Conservation (phyloP, 495 filamentous ascomycete species). For the Trichoderma asperelloides region DNA sequence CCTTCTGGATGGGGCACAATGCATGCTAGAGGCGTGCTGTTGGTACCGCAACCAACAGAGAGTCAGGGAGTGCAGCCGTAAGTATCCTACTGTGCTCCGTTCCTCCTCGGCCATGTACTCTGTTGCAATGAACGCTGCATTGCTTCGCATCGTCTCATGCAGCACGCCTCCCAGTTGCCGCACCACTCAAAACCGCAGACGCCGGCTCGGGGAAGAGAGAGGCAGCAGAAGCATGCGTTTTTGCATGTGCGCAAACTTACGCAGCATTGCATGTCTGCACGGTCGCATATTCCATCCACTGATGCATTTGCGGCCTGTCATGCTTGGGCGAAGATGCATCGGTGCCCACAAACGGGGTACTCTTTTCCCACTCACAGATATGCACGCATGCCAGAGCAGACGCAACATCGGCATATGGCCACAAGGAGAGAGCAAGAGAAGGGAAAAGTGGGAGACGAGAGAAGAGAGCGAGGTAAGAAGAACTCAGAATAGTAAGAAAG, state of each 20-base stretch:
- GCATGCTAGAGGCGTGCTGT: background rate
- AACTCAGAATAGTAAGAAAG: background rate
- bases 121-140: background rate
- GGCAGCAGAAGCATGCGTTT: background rate
- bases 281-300: slow-evolving; percentile 3
- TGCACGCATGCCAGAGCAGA: background rate
- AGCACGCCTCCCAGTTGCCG: background rate
- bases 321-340: background rate
- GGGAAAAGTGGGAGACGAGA: slow-evolving; percentile 11
- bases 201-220: background rate
- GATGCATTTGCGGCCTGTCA: background rate
- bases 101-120: background rate
- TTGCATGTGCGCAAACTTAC: background rate
- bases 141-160: slow-evolving; percentile 2
- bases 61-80: background rate
- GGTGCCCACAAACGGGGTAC: background rate
- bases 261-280: slow-evolving; percentile 5
- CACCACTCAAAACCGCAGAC: background rate
- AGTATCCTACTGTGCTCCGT: background rate
- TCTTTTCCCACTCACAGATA: background rate
- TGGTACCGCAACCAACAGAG: background rate
- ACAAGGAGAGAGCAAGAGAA: background rate
- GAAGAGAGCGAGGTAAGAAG: slow-evolving; percentile 3
- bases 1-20: background rate
- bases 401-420: background rate